Percentiles rank a stretch among this genome's conserved stretches.
These are phyloP conservation scores for Fusarium sp. DNA, from an alignment of 2,329 filamentous ascomycete species.

Conservation along the genomic window DNA sequence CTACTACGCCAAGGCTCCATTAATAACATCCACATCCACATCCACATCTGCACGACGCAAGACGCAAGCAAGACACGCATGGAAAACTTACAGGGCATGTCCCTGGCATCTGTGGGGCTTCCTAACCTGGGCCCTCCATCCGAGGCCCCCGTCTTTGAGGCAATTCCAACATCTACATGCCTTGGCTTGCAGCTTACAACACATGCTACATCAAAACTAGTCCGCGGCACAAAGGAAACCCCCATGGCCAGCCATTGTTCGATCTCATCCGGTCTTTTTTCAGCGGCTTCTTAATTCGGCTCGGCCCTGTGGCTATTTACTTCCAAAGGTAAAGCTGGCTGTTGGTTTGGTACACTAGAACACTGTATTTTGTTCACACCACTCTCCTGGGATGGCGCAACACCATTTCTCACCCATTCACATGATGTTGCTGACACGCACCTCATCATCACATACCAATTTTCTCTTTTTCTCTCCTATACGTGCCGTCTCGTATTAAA, in stretches of 20 bases:
- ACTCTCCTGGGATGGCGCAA: constrained; percentile 31
- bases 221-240: background rate
- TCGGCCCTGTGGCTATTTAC: constrained; percentile 1
- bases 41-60: constrained; percentile 2
- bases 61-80: constrained; percentile 41
- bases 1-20: constrained; percentile 9
- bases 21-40: background rate
- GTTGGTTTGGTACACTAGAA: background rate
- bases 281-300: constrained; percentile 13
- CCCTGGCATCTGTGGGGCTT: constrained; percentile 38
- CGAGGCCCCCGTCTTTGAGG: constrained; percentile 46
- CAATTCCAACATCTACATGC: constrained; percentile 42
- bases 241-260: background rate
- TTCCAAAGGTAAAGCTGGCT: background rate
- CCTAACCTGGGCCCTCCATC: constrained; percentile 44
- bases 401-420: constrained; percentile 36
- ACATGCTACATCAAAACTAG: constrained; percentile 1
- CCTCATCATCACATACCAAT: constrained; percentile 24
- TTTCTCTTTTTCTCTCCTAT: background rate
- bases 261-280: constrained; percentile 18
- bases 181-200: constrained; percentile 10
- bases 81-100: constrained; percentile 36
- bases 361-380: constrained; percentile 22
- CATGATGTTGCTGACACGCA: constrained; percentile 42
- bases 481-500: background rate